Evolutionary conservation across 2,329 filamentous ascomycete genomes (phyloP), one percentile per base, ranked within the genome.

Genomic region (Colletotrichum australisinense): DNA sequence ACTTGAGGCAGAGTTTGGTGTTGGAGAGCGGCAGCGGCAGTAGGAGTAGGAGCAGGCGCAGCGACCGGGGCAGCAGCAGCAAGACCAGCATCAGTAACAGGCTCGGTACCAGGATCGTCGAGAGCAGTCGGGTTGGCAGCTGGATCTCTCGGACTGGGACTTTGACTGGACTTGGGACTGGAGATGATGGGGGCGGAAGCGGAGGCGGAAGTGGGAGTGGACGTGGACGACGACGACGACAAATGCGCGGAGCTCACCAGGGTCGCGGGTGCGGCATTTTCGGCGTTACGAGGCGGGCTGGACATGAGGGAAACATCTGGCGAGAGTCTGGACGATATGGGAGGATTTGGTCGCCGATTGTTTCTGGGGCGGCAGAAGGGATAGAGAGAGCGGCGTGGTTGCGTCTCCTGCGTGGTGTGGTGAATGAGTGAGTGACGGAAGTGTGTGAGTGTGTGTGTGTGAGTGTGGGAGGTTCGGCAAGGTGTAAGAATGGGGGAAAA

Each of bases 241-340:
- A 46, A 68, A 62, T 74, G 72, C 69, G 75, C 77, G 74, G 77
- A 80, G 81, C 81, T 87, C 83, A 87, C 80, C 79, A 81, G 79
- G 80, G 81, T 83, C 81, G 85, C 81, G 80, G 79, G 80, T 87
- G 88, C 86, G 87, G 86, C 87, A 89, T 89, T 87, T 88, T 88
- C 86, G 83, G 82, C 81, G 80, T 83, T 81, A 81, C 80, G 81
- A 81, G 83, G 83, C 84, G 84, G 83, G 80, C 81, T 87, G 83
- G 87, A 90, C 88, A 90, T 90, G 88, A 86, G 87, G 84, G 83
- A 82, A 83, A 87, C 88, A 90, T 90, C 83, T 86, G 86, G 85
- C 84, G 81, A 77, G 74, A 74, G 72, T 76, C 67, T 69, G 68
- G 65, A 74, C 69, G 73, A 26, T 77, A 77, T 78, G 77, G 76